Evolutionary conservation across 495 filamentous ascomycete species (phyloP), one percentile per base, ranked within the genome.

Genomic region (Neurospora tetraspora): DNA sequence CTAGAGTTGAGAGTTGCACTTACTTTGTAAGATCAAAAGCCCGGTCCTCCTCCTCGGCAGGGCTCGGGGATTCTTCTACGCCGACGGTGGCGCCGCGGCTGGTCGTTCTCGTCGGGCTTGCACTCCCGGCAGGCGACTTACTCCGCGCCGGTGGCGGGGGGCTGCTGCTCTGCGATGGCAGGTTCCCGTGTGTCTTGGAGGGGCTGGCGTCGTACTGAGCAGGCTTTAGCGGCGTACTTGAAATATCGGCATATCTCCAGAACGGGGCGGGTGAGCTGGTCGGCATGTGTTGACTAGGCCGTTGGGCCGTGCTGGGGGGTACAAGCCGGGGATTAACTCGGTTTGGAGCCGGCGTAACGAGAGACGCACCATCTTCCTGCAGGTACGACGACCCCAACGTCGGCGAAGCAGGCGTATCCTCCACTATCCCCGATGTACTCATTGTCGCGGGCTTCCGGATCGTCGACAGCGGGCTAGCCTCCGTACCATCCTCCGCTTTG

Each of bases 231-330:
- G 94, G 94, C 1, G 94, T 97, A 81, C 89, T 94, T 12, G 91
- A 89, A 71, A 91, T 85, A 74, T 91, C 89, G 38, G 87, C 89
- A 78, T 91, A 96, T 77, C 93, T 96, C 95, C 95, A 98, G 83
- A 98, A 98, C 23, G 95, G 94, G n/a, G 96, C 96, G 0, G 96
- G 96, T 27, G 92, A 96, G 78, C 92, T 95, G 78, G 95, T 94
- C 20, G 94, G 93, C 89, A 98, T 94, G 82, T 94, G 96, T 79
- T 95, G 93, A 76, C 93, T 97, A 4, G 96, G 96, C 53, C 94
- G 87, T 76, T 96, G 93, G 7, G 91, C 89, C 1, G 96, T 97
- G 77, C 91, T 95, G 0, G 96, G 96, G 23, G 94, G 94, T 2
- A 92, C 93, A 38, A 97, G 89, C 53, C 88, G 88, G 37, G 93